Evolutionary conservation across 192 early-diverging fungal species (phyloP).

Genomic region (Cladochytrium replicatum): DNA sequence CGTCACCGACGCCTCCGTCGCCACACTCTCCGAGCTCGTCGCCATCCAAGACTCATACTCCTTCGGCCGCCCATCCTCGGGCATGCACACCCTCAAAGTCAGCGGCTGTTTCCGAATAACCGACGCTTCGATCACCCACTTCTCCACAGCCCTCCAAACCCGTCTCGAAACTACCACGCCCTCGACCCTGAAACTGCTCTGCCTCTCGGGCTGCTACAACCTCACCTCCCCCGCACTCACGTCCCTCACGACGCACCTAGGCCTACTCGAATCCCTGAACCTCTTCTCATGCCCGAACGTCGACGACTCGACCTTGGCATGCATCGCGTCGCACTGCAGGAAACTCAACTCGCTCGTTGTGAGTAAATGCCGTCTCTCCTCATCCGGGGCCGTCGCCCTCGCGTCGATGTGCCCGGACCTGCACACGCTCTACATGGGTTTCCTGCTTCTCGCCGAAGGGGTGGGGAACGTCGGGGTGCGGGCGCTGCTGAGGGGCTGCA

Average conservation of each 20-base stretch:
- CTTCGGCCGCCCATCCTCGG: no score
- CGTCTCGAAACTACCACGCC: slow-evolving; percentile 12
- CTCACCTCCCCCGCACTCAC: slow-evolving; percentile 4
- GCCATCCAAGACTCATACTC: no score
- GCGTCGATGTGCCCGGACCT: slow-evolving; percentile 5
- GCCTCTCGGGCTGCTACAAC: slow-evolving; percentile 17
- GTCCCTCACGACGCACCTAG: slow-evolving; percentile 8
- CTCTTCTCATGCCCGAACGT: slow-evolving; percentile 13
- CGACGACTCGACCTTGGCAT: slow-evolving; percentile 6
- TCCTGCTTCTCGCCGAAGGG: slow-evolving; percentile 2
- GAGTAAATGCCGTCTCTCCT: slow-evolving; percentile 10
- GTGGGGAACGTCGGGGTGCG: slow-evolving; percentile 12
- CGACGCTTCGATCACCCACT: no score
- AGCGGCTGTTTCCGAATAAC: no score
- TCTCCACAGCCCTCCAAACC: no score
- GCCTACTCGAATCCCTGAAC: slow-evolving; percentile 21
- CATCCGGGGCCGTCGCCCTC: slow-evolving; percentile 7
- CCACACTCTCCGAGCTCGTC: no score
- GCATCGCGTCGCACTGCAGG: slow-evolving; percentile 9
- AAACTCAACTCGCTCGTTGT: slow-evolving; percentile 12
- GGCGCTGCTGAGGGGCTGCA: slow-evolving; percentile 7
- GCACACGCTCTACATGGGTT: slow-evolving; percentile 19
- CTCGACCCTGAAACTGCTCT: slow-evolving; percentile 9
- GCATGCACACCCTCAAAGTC: no score
- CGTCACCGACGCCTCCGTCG: no score